phyloP scores from a whole-genome alignment of 2,329 filamentous ascomycete species.

The Mollisiaceae sp. region DNA sequence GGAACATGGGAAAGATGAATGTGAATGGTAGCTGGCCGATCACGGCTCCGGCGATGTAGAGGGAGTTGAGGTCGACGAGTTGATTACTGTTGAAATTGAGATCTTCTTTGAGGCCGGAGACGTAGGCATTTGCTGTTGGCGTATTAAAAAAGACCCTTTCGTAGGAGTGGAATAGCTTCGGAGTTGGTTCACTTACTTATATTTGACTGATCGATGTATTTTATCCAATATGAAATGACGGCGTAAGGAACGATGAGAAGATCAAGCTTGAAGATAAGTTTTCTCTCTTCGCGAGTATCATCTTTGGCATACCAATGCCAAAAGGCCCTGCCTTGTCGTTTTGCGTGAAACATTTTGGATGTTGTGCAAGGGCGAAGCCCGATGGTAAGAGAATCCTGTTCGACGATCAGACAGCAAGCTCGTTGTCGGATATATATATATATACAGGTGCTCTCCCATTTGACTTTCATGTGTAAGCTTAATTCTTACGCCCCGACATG shows the following conservation, averaged over 20 bases:
- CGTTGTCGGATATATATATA: not conserved
- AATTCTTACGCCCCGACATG: not conserved
- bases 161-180: not conserved
- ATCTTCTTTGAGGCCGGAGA: slow-evolving; percentile 46
- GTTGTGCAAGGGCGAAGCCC: not conserved
- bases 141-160: slow-evolving; percentile 8
- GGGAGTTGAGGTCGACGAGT: slow-evolving; percentile 43
- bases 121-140: slow-evolving; percentile 41
- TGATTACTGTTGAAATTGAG: slow-evolving; percentile 57
- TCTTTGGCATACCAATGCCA: slow-evolving; percentile 54
- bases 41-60: slow-evolving; percentile 36
- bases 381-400: not conserved
- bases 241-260: slow-evolving; percentile 61
- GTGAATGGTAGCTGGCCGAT: slow-evolving; percentile 38
- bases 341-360: slow-evolving; percentile 21
- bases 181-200: slow-evolving; percentile 24
- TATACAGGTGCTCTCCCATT: not conserved
- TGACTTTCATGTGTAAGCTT: not conserved
- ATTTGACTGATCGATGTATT: slow-evolving; percentile 37
- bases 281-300: slow-evolving; percentile 56
- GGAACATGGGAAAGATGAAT: slow-evolving; percentile 38
- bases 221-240: slow-evolving; percentile 58
- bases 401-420: too few species aligned
- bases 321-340: slow-evolving; percentile 33
- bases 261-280: slow-evolving; percentile 60